Percentiles rank a stretch among this genome's conserved stretches.
Conservation (phyloP, 306 rosid genomes). For the Prunus mira region DNA sequence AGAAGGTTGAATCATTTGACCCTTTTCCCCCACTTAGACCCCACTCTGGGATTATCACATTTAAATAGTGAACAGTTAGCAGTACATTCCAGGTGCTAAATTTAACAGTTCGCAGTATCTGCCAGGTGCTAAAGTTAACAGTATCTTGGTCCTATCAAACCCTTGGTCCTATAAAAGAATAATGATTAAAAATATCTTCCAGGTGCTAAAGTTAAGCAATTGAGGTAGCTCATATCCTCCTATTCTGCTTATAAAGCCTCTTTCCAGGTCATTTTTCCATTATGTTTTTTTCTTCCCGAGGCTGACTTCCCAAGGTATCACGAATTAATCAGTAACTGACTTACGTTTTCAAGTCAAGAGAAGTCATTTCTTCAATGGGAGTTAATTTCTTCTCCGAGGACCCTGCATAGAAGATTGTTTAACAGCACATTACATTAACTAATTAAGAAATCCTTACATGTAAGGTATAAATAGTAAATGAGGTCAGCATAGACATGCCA, state of each 20-base stretch:
- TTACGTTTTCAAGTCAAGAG: constrained; percentile 93
- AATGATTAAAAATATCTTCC: background rate
- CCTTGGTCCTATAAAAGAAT: background rate
- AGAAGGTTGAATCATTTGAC: constrained; percentile 4
- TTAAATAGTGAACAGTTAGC: background rate
- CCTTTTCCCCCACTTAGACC: background rate
- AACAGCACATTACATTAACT: constrained; percentile 5
- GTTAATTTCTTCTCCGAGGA: constrained; percentile 57
- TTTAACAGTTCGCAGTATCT: background rate
- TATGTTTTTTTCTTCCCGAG: background rate
- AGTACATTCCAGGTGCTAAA: background rate
- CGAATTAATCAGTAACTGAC: constrained; percentile 26
- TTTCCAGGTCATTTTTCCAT: background rate
- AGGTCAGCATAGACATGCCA: constrained; percentile 10
- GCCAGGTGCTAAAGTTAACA: background rate
- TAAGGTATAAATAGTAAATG: background rate
- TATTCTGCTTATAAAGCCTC: no score
- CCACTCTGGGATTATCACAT: background rate
- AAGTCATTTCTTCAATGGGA: constrained; percentile 69
- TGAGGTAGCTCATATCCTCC: background rate
- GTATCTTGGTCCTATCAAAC: background rate
- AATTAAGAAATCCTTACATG: background rate
- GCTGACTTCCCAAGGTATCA: constrained; percentile 4
- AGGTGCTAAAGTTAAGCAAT: background rate
- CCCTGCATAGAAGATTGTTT: constrained; percentile 45